phyloP scores from a whole-genome alignment of 805 yeast species.

The Candida jianshihensis region DNA sequence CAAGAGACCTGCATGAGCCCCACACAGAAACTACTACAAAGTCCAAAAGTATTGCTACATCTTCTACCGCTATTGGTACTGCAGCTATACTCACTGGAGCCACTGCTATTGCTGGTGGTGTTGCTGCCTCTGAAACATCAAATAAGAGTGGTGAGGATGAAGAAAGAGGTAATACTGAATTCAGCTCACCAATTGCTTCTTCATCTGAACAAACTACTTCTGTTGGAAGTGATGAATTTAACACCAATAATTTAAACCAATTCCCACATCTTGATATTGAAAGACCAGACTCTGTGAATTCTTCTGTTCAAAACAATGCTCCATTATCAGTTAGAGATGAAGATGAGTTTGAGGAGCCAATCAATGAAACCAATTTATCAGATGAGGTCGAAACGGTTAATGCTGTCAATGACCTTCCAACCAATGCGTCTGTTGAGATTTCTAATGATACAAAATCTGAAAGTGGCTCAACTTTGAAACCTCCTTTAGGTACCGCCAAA shows the following conservation, averaged over 20 bases:
- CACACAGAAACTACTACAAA: neutral
- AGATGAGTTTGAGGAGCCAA: conserved; percentile 24
- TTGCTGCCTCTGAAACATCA: conserved; percentile 16
- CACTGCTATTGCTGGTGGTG: conserved; percentile 18
- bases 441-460: conserved; percentile 17
- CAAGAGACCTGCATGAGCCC: neutral
- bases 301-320: conserved; percentile 89
- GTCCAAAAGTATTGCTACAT: neutral
- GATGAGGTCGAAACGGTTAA: no score
- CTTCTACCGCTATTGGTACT: conserved; percentile 23
- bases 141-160: conserved; percentile 17
- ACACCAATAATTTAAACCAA: conserved; percentile 13
- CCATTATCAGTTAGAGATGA: conserved; percentile 87
- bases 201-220: conserved; percentile 22
- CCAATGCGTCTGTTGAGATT: conserved; percentile 21
- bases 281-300: conserved; percentile 76
- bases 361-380: no score
- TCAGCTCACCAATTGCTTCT: conserved; percentile 16
- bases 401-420: conserved; percentile 9
- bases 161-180: conserved; percentile 23
- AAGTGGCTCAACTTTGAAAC: conserved; percentile 10
- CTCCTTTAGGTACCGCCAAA: no score
- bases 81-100: no score
- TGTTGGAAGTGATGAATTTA: conserved; percentile 21
- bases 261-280: conserved; percentile 24